Conservation (phyloP, 140 eudicot species). For the Senecio squalidus region DNA sequence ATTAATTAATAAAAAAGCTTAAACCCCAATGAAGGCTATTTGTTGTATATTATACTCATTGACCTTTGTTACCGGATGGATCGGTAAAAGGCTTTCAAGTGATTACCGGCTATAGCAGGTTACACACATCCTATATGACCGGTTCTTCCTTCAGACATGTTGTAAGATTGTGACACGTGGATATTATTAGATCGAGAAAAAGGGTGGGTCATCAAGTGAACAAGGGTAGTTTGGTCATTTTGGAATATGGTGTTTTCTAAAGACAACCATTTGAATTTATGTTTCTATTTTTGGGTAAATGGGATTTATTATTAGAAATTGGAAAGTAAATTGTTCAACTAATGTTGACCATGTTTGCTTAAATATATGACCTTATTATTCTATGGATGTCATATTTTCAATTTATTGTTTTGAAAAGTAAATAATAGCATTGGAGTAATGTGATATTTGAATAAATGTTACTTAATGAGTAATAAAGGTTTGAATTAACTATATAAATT, state of each 20-base stretch:
- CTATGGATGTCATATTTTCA: constrained; percentile 31
- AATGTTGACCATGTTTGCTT: constrained; percentile 36
- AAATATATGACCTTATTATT: constrained; percentile 37
- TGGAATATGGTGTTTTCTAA: not conserved
- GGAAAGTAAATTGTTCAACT: constrained; percentile 23
- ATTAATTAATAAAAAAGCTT: constrained; percentile 51
- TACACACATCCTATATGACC: constrained; percentile 59
- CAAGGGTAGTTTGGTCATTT: constrained; percentile 19
- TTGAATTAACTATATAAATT: not conserved
- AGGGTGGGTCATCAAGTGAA: constrained; percentile 58
- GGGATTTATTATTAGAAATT: constrained; percentile 7
- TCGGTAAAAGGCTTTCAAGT: constrained; percentile 37
- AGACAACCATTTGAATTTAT: constrained; percentile 22
- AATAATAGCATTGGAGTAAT: not conserved
- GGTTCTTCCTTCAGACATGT: constrained; percentile 39
- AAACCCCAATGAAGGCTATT: constrained; percentile 57
- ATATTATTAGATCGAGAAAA: constrained; percentile 48
- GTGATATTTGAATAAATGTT: not conserved
- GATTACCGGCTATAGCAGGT: constrained; percentile 44
- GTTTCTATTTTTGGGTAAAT: constrained; percentile 10
- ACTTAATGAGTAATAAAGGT: too few relatives aligned
- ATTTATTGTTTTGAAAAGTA: not conserved
- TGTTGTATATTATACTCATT: constrained; percentile 43
- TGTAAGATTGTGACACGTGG: constrained; percentile 50
- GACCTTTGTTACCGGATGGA: constrained; percentile 49